Evolutionary conservation across 2,329 filamentous ascomycete genomes (phyloP).

Genomic region (Dendryphion nanum): DNA sequence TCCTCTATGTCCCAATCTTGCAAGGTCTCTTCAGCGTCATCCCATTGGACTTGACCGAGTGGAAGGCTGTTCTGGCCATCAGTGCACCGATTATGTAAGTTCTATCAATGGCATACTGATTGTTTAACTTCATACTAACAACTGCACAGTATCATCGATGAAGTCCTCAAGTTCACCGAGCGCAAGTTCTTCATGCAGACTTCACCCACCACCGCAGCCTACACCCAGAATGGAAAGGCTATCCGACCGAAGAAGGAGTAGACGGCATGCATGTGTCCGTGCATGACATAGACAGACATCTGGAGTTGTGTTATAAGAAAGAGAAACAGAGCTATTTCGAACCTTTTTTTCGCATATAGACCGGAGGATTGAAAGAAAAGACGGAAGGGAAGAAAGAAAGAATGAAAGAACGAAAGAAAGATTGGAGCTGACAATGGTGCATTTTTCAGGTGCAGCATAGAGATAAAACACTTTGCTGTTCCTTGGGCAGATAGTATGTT

Average conservation of each 20-base stretch:
- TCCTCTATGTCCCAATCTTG: conserved; percentile 87
- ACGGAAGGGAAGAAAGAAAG: no score
- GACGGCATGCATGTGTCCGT: no score
- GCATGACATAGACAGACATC: no score
- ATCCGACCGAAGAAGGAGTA: conserved; percentile 30
- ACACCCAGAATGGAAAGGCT: conserved; percentile 19
- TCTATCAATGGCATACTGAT: conserved; percentile 1
- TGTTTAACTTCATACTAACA: conserved; percentile 14
- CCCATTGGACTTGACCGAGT: conserved; percentile 81
- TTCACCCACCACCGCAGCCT: conserved; percentile 1
- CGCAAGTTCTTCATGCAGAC: conserved; percentile 32
- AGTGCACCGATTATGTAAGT: conserved; percentile 91
- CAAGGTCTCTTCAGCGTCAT: conserved; percentile 88
- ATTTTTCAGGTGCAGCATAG: no score
- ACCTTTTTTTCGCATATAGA: no score
- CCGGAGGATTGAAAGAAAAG: no score
- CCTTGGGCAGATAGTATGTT: no score
- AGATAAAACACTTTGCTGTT: no score
- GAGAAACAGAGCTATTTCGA: no score
- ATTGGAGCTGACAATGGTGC: no score
- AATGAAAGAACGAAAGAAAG: no score
- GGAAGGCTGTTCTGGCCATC: conserved; percentile 85
- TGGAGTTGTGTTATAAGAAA: no score
- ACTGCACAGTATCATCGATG: conserved; percentile 68
- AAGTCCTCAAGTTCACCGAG: conserved; percentile 77